phyloP scores from a whole-genome alignment of 1,284 basidiomycete species.

The Polyporus tsugae region DNA sequence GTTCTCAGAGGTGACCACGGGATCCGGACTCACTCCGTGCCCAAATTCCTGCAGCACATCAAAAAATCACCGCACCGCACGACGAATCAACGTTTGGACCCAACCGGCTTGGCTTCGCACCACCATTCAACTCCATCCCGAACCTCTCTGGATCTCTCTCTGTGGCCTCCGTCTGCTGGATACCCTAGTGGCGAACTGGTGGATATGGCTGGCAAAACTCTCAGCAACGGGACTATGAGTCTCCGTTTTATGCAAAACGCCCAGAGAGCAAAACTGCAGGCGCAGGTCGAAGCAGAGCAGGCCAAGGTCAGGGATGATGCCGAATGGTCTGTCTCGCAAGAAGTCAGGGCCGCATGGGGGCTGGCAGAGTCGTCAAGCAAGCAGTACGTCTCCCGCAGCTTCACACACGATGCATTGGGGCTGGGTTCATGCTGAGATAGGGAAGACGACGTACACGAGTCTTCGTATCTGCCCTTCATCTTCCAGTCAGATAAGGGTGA shows the following conservation, averaged over 20 bases:
- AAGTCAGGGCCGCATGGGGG: slow-evolving; percentile 67
- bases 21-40: not conserved
- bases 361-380: slow-evolving; percentile 34
- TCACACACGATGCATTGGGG: not conserved
- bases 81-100: not conserved
- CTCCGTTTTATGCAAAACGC: slow-evolving; percentile 84
- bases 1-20: not conserved
- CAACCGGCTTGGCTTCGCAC: not conserved
- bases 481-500: slow-evolving; percentile 51
- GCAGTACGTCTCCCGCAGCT: not conserved
- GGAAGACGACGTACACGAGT: slow-evolving; percentile 59
- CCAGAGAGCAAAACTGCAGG: slow-evolving; percentile 59
- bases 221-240: slow-evolving; percentile 73
- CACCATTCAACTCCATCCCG: not conserved
- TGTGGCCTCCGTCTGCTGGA: not conserved
- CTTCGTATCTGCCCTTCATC: slow-evolving; percentile 77
- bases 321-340: slow-evolving; percentile 71
- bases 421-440: slow-evolving; percentile 16
- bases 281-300: slow-evolving; percentile 58
- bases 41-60: too few species aligned
- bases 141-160: not conserved
- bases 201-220: slow-evolving; percentile 62
- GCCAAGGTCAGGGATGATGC: slow-evolving; percentile 72
- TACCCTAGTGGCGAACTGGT: not conserved
- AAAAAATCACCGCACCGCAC: not conserved